A percentile compares a stretch with the other conserved stretches of the same genome.
Evolutionary conservation across 805 yeast species (phyloP).

Genomic region (Pichia ethanolica): DNA sequence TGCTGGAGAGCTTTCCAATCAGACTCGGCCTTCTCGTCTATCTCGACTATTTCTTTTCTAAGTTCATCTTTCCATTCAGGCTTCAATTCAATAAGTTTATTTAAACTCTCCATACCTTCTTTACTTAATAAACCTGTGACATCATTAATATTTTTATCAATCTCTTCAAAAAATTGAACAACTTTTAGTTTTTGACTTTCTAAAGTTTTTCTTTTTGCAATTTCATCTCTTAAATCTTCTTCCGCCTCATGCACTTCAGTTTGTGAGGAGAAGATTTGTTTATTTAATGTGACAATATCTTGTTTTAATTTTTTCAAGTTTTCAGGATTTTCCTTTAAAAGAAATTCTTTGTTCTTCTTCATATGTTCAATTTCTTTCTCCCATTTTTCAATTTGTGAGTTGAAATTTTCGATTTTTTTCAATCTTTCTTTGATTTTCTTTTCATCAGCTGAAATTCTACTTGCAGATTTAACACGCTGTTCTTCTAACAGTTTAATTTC

Average conservation of each 20-base stretch:
- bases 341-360: conserved; percentile 10
- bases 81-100: conserved; percentile 17
- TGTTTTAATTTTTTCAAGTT: conserved; percentile 13
- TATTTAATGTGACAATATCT: conserved; percentile 23
- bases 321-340: conserved; percentile 12
- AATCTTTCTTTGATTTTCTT: conserved; percentile 21
- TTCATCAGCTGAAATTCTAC: conserved; percentile 29
- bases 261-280: conserved; percentile 21
- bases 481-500: conserved; percentile 38
- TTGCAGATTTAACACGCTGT: conserved; percentile 30
- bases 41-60: conserved; percentile 20
- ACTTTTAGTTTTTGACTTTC: conserved; percentile 22
- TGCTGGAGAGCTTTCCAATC: conserved; percentile 35
- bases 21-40: conserved; percentile 30
- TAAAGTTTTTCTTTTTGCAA: conserved; percentile 20
- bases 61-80: conserved; percentile 29
- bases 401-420: conserved; percentile 28
- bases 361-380: conserved; percentile 20
- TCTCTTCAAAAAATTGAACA: conserved; percentile 17
- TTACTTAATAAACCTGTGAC: conserved; percentile 24
- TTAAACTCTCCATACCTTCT: conserved; percentile 21
- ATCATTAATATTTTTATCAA: conserved; percentile 19
- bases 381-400: conserved; percentile 31
- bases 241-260: conserved; percentile 26
- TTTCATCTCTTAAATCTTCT: conserved; percentile 26